Conservation (phyloP, 1,284 basidiomycete genomes). For the Malassezia pachydermatis region DNA sequence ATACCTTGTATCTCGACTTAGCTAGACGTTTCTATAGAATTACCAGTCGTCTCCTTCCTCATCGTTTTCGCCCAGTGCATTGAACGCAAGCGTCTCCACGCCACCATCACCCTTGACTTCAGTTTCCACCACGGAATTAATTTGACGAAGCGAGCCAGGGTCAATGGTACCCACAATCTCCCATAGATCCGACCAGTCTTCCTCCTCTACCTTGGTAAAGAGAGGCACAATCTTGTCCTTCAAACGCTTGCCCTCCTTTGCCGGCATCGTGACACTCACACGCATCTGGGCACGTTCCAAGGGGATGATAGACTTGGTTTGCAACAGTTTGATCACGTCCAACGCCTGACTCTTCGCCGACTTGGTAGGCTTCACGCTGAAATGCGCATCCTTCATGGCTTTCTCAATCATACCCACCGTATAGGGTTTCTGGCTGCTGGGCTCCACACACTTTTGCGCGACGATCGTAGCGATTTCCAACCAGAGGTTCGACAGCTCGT, state of each 20-base stretch:
- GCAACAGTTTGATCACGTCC: slow-evolving; percentile 74
- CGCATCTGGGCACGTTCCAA: slow-evolving; percentile 89
- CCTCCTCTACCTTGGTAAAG: slow-evolving; percentile 73
- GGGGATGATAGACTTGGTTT: slow-evolving; percentile 64
- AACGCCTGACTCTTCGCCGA: slow-evolving; percentile 78
- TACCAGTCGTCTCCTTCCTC: slow-evolving; percentile 22
- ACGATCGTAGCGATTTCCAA: slow-evolving; percentile 90
- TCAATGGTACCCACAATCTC: slow-evolving; percentile 79
- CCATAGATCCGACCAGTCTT: slow-evolving; percentile 72
- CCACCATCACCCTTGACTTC: slow-evolving; percentile 68
- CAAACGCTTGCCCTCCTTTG: slow-evolving; percentile 62
- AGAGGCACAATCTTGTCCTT: slow-evolving; percentile 63
- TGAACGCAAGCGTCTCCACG: slow-evolving; percentile 52
- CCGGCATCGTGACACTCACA: slow-evolving; percentile 68
- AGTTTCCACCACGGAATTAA: slow-evolving; percentile 79
- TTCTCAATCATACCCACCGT: slow-evolving; percentile 95
- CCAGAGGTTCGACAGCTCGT: slow-evolving; percentile 70
- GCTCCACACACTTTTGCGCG: slow-evolving; percentile 89
- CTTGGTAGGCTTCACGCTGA: slow-evolving; percentile 76
- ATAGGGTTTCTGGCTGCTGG: slow-evolving; percentile 74
- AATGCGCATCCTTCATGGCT: slow-evolving; percentile 88
- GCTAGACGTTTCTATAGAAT: slow-evolving; percentile 1
- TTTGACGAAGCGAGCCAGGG: slow-evolving; percentile 75
- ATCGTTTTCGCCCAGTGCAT: slow-evolving; percentile 33
- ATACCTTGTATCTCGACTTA: slow-evolving; percentile 41